Evolutionary conservation across 306 rosid species (phyloP).

Genomic region (Arachis stenosperma): DNA sequence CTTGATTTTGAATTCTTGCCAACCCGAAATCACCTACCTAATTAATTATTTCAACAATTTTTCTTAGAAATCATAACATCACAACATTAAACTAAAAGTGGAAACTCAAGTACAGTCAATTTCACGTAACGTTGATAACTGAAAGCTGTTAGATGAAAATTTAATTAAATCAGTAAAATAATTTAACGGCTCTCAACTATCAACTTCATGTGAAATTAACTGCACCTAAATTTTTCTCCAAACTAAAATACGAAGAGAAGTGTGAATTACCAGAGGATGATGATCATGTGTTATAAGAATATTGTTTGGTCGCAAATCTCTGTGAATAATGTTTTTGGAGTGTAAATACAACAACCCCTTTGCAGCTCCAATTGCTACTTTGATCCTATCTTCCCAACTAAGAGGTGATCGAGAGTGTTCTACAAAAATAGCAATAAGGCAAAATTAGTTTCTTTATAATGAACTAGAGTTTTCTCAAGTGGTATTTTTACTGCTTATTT

Average conservation of each 20-base stretch:
- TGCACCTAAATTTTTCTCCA: too few relatives aligned
- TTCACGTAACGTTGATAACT: too few relatives aligned
- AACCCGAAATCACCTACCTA: slow-evolving; percentile 93
- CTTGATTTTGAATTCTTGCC: slow-evolving; percentile 64
- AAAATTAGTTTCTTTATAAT: background rate
- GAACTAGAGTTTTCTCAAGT: too few relatives aligned
- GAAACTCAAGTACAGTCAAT: too few relatives aligned
- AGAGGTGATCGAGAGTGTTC: slow-evolving; percentile 55
- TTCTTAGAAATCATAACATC: too few relatives aligned
- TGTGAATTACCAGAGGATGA: slow-evolving; percentile 56
- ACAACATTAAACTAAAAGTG: too few relatives aligned
- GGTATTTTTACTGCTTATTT: too few relatives aligned
- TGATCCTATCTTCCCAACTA: slow-evolving; percentile 77
- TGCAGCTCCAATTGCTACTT: slow-evolving; percentile 75
- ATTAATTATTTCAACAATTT: background rate
- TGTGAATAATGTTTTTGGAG: slow-evolving; percentile 70
- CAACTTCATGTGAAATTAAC: too few relatives aligned
- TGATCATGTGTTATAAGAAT: slow-evolving; percentile 84
- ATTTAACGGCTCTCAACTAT: too few relatives aligned
- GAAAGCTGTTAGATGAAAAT: too few relatives aligned
- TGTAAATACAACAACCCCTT: slow-evolving; percentile 79
- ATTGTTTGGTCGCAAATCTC: slow-evolving; percentile 85
- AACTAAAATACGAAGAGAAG: too few relatives aligned
- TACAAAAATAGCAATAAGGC: slow-evolving; percentile 44
- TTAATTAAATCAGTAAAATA: too few relatives aligned